Percentiles rank a stretch among this genome's conserved stretches.
Evolutionary conservation across 352 stramenopile genomes (phyloP).

Genomic region (Blastocystis sp.): DNA sequence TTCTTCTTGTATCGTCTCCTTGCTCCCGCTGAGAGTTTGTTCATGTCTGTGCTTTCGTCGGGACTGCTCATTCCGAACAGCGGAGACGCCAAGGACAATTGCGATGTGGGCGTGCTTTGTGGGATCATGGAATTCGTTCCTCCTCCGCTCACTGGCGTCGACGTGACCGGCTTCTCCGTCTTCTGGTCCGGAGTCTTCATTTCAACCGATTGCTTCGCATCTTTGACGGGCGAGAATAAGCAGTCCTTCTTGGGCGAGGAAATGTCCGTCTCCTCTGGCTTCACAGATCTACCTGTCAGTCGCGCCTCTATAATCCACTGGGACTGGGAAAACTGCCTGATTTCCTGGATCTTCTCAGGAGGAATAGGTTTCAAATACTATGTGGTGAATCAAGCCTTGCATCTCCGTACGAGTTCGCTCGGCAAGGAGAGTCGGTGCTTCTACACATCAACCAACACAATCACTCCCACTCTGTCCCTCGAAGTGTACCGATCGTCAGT

Average conservation of each 20-base stretch:
- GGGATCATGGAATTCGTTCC: neutral
- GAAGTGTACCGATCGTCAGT: neutral
- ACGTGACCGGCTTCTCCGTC: neutral
- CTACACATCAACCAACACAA: slow-evolving; percentile 3
- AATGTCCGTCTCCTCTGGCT: neutral
- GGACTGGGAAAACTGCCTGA: neutral
- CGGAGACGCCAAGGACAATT: neutral
- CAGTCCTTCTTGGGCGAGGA: neutral
- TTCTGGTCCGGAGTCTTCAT: neutral
- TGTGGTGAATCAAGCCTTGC: neutral
- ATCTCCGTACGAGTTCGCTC: slow-evolving; percentile 10
- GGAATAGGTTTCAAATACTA: slow-evolving; percentile 44
- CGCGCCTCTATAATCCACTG: neutral
- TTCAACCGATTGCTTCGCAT: neutral
- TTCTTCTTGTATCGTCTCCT: slow-evolving; percentile 55
- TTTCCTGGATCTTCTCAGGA: slow-evolving; percentile 26
- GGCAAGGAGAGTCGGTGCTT: slow-evolving; percentile 24
- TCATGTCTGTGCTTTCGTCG: slow-evolving; percentile 19
- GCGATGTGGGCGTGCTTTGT: neutral
- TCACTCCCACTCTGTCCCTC: neutral
- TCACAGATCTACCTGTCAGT: neutral
- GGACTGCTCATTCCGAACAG: neutral
- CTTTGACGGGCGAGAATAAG: neutral
- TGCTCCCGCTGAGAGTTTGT: slow-evolving; percentile 27
- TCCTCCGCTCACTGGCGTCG: neutral